Percentiles rank a stretch among this genome's conserved stretches.
Conservation (phyloP, 352 stramenopile species). For the Peronospora destructor region DNA sequence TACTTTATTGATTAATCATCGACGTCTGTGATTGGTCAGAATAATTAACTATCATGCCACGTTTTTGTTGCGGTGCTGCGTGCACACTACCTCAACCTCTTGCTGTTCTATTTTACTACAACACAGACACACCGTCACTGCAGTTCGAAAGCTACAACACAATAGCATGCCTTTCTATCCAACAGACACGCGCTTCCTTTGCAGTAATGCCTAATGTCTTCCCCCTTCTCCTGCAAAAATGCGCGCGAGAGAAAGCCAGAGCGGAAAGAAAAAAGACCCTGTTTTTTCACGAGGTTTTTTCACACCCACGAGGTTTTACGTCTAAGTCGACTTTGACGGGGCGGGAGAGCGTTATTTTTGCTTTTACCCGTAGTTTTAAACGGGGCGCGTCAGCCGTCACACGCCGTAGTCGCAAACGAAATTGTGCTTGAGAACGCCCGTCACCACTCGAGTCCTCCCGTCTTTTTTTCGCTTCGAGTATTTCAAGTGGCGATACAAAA, state of each 20-base stretch:
- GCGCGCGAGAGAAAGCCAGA: constrained; percentile 35
- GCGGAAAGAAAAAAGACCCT: constrained; percentile 18
- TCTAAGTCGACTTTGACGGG: constrained; percentile 23
- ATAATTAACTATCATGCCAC: too few relatives aligned
- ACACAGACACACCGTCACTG: not conserved
- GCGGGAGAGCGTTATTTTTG: constrained; percentile 33
- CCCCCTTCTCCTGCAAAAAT: not conserved
- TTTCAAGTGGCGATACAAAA: not conserved
- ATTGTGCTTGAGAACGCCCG: too few relatives aligned
- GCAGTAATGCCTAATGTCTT: constrained; percentile 5
- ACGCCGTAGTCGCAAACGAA: not conserved
- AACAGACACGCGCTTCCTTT: not conserved
- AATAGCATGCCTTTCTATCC: not conserved
- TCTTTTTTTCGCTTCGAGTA: constrained; percentile 1
- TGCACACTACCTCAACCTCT: not conserved
- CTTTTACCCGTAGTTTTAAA: constrained; percentile 40
- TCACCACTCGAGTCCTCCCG: not conserved
- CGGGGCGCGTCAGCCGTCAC: constrained; percentile 20
- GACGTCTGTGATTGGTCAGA: not conserved
- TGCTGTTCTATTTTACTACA: not conserved
- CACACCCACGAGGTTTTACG: constrained; percentile 23
- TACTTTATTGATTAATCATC: not conserved
- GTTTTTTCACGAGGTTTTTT: constrained; percentile 27
- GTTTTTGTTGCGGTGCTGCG: not conserved
- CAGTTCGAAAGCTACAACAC: not conserved